Conservation (phyloP, 192 early-diverging fungal species). For the Paraglomus occultum region DNA sequence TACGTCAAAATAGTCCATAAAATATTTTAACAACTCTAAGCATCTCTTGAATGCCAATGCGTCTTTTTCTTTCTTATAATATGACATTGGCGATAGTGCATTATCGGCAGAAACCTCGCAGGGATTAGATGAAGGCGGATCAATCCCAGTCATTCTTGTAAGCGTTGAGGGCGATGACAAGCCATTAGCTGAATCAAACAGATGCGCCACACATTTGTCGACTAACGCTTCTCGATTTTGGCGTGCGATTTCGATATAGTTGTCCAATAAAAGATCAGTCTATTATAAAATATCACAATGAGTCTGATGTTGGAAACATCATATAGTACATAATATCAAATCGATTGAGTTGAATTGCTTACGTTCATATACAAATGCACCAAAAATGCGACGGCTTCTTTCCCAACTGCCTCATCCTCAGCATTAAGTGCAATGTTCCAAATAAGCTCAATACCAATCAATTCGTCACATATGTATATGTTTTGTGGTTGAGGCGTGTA, state of each 20-base stretch:
- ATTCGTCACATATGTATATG: constrained; percentile 34
- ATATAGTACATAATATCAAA: neutral
- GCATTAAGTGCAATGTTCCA: constrained; percentile 47
- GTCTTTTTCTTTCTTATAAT: neutral
- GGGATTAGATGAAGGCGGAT: neutral
- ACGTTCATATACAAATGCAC: constrained; percentile 34
- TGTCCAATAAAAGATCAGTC: constrained; percentile 32
- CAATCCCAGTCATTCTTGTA: neutral
- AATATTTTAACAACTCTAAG: constrained; percentile 43
- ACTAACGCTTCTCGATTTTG: constrained; percentile 42
- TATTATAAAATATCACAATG: neutral
- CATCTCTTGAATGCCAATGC: constrained; percentile 45
- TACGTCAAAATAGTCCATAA: constrained; percentile 33
- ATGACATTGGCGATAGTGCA: neutral
- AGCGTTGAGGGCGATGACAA: constrained; percentile 3
- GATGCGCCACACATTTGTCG: constrained; percentile 41
- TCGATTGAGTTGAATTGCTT: neutral
- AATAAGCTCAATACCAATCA: constrained; percentile 44
- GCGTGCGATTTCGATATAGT: constrained; percentile 23
- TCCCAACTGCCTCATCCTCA: constrained; percentile 35
- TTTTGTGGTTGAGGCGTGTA: constrained; percentile 12
- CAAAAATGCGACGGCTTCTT: constrained; percentile 37
- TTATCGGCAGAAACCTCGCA: neutral
- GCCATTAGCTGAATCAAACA: constrained; percentile 34
- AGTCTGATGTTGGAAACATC: neutral